A percentile compares a stretch with the other conserved stretches of the same genome.
phyloP scores from a whole-genome alignment of 1,139 yeast genomes.

The Suhomyces terraborum region DNA sequence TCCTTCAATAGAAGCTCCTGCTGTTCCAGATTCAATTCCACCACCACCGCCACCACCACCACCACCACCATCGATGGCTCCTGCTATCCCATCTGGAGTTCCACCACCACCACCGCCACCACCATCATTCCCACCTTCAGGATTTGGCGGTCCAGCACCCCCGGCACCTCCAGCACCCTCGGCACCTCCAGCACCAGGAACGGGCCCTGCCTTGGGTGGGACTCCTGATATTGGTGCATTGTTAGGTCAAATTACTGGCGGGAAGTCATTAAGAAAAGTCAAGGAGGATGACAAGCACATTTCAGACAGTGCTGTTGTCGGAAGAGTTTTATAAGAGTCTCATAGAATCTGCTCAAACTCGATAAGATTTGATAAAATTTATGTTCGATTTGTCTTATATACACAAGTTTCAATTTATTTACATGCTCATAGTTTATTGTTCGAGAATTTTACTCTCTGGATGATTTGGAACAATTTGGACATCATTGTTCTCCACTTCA shows the following conservation, averaged over 20 bases:
- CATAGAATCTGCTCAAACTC: conserved; percentile 1
- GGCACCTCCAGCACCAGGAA: conserved; percentile 20
- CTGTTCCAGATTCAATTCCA: conserved; percentile 1
- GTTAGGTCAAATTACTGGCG: conserved; percentile 59
- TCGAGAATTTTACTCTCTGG: neutral
- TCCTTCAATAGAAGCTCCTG: conserved; percentile 14
- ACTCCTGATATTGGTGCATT: conserved; percentile 47
- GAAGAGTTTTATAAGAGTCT: conserved; percentile 44
- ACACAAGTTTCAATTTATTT: conserved; percentile 3
- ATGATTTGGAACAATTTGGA: conserved; percentile 53
- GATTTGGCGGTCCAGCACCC: conserved; percentile 21
- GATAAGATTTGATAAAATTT: neutral
- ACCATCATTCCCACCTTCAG: conserved; percentile 31
- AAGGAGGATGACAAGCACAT: conserved; percentile 47
- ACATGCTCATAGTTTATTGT: neutral
- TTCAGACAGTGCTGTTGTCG: conserved; percentile 49
- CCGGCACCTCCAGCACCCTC: conserved; percentile 34
- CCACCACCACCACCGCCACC: conserved; percentile 37
- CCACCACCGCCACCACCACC: conserved; percentile 24
- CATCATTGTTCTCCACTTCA: conserved; percentile 27
- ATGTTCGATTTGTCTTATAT: conserved; percentile 3
- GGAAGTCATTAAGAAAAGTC: conserved; percentile 51
- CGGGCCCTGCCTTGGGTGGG: conserved; percentile 24
- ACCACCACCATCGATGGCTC: conserved; percentile 18
- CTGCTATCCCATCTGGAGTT: conserved; percentile 11